Evolutionary conservation across 1,284 basidiomycete genomes (phyloP), one percentile per base, ranked within the genome.

Genomic region (Leucocoprinus gongylophorus): DNA sequence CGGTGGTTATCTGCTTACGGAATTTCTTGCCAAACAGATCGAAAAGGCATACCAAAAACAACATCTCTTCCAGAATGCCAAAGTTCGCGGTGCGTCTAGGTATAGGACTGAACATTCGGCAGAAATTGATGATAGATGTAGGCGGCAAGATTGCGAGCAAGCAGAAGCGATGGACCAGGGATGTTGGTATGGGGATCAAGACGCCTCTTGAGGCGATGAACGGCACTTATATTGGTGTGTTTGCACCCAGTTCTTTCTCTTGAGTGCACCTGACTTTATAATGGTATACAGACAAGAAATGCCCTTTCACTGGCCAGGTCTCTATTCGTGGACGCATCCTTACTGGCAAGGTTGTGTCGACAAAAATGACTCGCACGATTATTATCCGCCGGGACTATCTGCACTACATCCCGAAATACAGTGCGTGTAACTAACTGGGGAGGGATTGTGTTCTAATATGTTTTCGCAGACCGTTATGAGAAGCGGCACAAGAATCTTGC

Each of bases 261-360:
- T 17, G 12, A 13, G 5, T 39, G 23, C 33, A 49, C 29, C 53
- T 53, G 46, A 50, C 56, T 35, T 10, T 32, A 20, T 50, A 30
- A 56, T 54, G 43, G 32, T 55, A 45, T 51, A 38, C 60, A 93
- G 95, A 99, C 85, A 99, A 99, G 81, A 99, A 99, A 79, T 99
- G 95, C 79, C 95, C 95, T 46, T 97, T 95, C 81, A 95, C 91
- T 62, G 91, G 95, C 60, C 78, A 92, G 60, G 78, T 97, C 64
- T 98, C 97, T 54, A 99, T 99, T 73, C 95, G 97, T 72, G 97
- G 97, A 58, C 95, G 97, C 68, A 98, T 99, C 75, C 77, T 99
- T 61, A 95, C 93, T 55, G 97, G 97, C 71, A 90, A 89, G 70
- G 95, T 99, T 61, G 79, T 99, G 55, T 98, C 95, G 60, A 97